These are phyloP conservation scores for Dictyostelium firmibasis DNA, from an alignment of 78 protist genomes.

Conservation along the genomic window DNA sequence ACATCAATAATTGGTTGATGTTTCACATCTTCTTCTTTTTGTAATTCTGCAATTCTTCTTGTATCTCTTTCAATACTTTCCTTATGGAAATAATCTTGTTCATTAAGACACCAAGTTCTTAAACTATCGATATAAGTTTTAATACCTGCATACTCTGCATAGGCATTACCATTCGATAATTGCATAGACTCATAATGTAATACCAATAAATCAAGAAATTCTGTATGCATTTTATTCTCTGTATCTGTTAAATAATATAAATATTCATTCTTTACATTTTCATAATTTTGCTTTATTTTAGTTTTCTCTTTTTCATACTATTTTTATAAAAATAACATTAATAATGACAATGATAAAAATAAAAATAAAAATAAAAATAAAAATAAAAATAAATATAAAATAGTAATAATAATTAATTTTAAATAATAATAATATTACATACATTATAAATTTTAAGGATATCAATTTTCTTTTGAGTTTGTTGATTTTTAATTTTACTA, in stretches of 20 bases:
- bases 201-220: constrained; percentile 51
- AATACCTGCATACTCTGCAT: constrained; percentile 73
- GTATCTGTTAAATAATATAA: constrained; percentile 56
- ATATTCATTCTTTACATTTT: constrained; percentile 51
- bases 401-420: not conserved
- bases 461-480: constrained; percentile 72
- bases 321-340: too few species aligned
- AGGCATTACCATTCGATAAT: constrained; percentile 21
- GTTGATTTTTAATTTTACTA: constrained; percentile 26
- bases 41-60: constrained; percentile 6
- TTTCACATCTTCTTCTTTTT: constrained; percentile 17
- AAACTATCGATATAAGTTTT: constrained; percentile 56
- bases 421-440: too few species aligned
- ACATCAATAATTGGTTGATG: constrained; percentile 57
- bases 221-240: constrained; percentile 58
- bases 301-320: constrained; percentile 77
- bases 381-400: not conserved
- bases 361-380: not conserved
- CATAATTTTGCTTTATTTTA: constrained; percentile 40
- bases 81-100: constrained; percentile 62
- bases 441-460: constrained; percentile 58
- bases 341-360: too few species aligned
- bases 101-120: constrained; percentile 77
- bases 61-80: constrained; percentile 55
- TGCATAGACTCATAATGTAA: constrained; percentile 46